Conservation (phyloP, 1,284 basidiomycete genomes). For the Tetrapyrgos nigripes region DNA sequence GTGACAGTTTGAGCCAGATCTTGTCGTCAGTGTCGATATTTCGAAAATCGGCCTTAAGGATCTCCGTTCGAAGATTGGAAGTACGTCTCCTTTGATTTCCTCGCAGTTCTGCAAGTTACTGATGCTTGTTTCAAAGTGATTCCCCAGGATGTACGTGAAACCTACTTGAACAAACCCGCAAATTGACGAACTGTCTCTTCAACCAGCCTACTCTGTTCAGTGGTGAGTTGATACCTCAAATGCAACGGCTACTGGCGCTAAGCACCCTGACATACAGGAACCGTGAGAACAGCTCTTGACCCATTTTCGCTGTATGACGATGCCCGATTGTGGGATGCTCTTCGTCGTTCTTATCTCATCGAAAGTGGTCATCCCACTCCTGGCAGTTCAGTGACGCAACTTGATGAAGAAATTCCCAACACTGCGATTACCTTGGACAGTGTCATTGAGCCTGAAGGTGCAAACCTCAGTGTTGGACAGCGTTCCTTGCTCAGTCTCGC, state of each 20-base stretch:
- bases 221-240: conserved; percentile 33
- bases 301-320: conserved; percentile 69
- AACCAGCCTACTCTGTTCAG: conserved; percentile 59
- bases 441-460: conserved; percentile 67
- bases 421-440: conserved; percentile 59
- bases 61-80: conserved; percentile 53
- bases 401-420: conserved; percentile 21
- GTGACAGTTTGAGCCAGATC: conserved; percentile 44
- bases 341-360: conserved; percentile 63
- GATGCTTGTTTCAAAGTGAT: too few relatives aligned
- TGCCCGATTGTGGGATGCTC: conserved; percentile 64
- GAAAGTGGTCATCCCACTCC: conserved; percentile 36
- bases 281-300: conserved; percentile 73
- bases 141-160: conserved; percentile 49
- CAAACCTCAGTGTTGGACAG: conserved; percentile 70
- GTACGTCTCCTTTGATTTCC: background rate
- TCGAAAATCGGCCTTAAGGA: conserved; percentile 54
- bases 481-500: conserved; percentile 73
- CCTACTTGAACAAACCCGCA: background rate
- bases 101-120: too few relatives aligned
- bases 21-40: conserved; percentile 60
- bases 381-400: conserved; percentile 19
- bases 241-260: background rate
- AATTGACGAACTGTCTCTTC: conserved; percentile 22
- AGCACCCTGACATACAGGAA: conserved; percentile 43